Conservation (phyloP, 2,329 filamentous ascomycete genomes). For the Fusarium sp. region DNA sequence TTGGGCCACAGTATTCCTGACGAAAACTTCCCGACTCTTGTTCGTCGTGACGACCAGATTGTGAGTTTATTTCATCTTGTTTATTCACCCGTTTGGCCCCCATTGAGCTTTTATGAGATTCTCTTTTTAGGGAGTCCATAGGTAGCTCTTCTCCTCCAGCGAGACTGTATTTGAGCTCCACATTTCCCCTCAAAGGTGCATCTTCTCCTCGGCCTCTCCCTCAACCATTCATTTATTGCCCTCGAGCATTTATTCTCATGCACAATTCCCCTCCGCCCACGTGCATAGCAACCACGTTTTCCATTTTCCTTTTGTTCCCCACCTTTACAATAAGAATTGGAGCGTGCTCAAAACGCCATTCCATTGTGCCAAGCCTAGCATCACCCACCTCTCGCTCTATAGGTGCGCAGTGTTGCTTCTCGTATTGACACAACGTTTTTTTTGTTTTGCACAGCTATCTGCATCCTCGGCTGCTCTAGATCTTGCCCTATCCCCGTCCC, state of each 20-base stretch:
- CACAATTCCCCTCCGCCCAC: constrained; percentile 8
- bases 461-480: constrained; percentile 84
- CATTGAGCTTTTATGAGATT: no score
- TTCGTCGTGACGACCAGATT: constrained; percentile 70
- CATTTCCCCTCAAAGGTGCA: constrained; percentile 35
- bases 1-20: constrained; percentile 66
- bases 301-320: constrained; percentile 5
- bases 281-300: constrained; percentile 5
- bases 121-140: neutral
- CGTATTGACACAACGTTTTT: constrained; percentile 49
- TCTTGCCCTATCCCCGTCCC: constrained; percentile 76
- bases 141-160: constrained; percentile 16
- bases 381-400: constrained; percentile 14
- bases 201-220: constrained; percentile 29
- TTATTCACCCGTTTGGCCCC: neutral
- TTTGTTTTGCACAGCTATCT: constrained; percentile 69
- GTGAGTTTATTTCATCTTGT: constrained; percentile 55
- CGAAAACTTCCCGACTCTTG: constrained; percentile 87
- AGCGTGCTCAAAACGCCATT: neutral
- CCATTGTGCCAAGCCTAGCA: constrained; percentile 7
- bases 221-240: constrained; percentile 16
- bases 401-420: constrained; percentile 34
- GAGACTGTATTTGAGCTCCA: constrained; percentile 32
- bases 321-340: constrained; percentile 15
- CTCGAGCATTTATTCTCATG: constrained; percentile 21